Evolutionary conservation across 148 eudicot genomes (phyloP).

Genomic region (Camellia japonica): DNA sequence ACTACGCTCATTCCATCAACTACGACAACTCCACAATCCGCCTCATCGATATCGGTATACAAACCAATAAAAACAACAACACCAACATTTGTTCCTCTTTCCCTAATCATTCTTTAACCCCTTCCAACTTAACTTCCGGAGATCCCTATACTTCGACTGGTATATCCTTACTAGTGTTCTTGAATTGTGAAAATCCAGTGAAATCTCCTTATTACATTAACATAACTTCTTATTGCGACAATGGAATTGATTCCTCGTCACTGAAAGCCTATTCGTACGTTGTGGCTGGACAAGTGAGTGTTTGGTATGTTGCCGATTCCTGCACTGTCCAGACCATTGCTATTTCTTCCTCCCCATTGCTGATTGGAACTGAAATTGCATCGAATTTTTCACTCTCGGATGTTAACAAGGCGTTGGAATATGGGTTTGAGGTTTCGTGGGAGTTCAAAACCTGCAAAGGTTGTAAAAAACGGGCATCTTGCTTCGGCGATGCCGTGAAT

Average conservation of each 20-base stretch:
- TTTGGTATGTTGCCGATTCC: constrained; percentile 15
- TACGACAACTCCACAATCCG: constrained; percentile 11
- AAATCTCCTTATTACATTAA: neutral
- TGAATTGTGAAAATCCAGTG: constrained; percentile 11
- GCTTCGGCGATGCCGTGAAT: too few relatives aligned
- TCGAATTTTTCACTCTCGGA: constrained; percentile 1
- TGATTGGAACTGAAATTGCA: too few relatives aligned
- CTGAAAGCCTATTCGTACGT: neutral
- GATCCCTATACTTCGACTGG: neutral
- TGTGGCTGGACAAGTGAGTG: neutral
- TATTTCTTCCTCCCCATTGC: too few relatives aligned
- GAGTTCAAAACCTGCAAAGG: neutral
- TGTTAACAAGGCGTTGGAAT: too few relatives aligned
- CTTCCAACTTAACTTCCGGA: neutral
- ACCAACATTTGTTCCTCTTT: neutral
- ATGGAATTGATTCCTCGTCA: neutral
- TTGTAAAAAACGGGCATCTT: too few relatives aligned
- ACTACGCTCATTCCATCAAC: constrained; percentile 18
- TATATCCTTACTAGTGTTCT: neutral
- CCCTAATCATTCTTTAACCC: neutral
- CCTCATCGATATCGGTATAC: constrained; percentile 7
- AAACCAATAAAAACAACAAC: too few relatives aligned
- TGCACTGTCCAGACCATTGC: constrained; percentile 8
- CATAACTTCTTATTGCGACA: neutral
- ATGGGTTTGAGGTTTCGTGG: constrained; percentile 15